A percentile compares a stretch with the other conserved stretches of the same genome.
Conservation (phyloP, 1,284 basidiomycete genomes). For the Spongiforma sp. region DNA sequence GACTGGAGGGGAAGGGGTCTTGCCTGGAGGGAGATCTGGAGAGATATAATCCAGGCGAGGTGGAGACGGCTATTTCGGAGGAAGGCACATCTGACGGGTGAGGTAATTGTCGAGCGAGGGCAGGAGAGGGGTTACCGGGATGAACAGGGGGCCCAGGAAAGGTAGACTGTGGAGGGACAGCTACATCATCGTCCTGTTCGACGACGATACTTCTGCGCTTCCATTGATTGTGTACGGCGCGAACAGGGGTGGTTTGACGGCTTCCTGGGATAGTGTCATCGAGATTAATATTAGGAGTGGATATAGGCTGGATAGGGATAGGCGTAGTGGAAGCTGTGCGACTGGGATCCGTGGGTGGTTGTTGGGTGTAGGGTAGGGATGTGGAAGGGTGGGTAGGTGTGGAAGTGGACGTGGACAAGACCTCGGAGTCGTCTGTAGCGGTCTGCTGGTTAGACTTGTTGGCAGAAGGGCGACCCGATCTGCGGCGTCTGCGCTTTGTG, state of each 20-base stretch:
- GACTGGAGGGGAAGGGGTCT: conserved; percentile 68
- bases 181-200: conserved; percentile 63
- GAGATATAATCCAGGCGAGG: conserved; percentile 50
- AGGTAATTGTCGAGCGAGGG: conserved; percentile 42
- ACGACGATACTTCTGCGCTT: conserved; percentile 71
- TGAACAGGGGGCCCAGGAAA: conserved; percentile 40
- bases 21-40: conserved; percentile 54
- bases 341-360: conserved; percentile 26
- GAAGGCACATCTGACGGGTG: conserved; percentile 59
- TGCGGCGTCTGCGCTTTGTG: conserved; percentile 58
- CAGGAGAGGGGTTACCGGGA: conserved; percentile 39
- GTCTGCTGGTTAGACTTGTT: conserved; percentile 48
- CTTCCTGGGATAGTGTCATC: conserved; percentile 37
- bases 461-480: conserved; percentile 64
- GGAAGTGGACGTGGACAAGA: conserved; percentile 60
- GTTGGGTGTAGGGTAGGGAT: conserved; percentile 47
- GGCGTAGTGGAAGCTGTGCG: conserved; percentile 37
- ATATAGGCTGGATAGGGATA: conserved; percentile 34
- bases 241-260: conserved; percentile 41
- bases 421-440: conserved; percentile 67
- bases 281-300: conserved; percentile 32
- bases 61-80: conserved; percentile 49
- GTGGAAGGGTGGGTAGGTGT: conserved; percentile 64
- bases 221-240: conserved; percentile 38
- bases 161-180: conserved; percentile 41